Conservation (phyloP, 495 filamentous ascomycete genomes). For the Geoglossum glabrum region DNA sequence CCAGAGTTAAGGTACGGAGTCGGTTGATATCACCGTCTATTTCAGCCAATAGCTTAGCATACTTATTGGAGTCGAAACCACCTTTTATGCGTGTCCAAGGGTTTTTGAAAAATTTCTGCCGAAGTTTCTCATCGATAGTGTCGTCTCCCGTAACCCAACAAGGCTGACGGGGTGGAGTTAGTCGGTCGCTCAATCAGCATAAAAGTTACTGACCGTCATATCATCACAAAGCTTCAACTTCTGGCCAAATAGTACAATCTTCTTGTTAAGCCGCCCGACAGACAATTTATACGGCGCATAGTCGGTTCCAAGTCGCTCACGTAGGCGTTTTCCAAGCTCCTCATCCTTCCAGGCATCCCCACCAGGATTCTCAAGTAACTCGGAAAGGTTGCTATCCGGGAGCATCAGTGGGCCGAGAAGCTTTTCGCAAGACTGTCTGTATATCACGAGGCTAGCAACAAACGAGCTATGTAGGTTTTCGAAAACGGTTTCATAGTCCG, state of each 20-base stretch:
- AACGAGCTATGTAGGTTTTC: constrained; percentile 4
- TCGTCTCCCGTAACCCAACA: too few species aligned
- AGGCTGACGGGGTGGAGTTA: not conserved
- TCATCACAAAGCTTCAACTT: constrained; percentile 6
- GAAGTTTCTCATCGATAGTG: not conserved
- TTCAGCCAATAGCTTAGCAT: not conserved
- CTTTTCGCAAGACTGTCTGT: constrained; percentile 7
- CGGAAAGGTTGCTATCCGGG: constrained; percentile 4
- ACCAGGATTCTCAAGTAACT: constrained; percentile 9
- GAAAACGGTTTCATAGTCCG: constrained; percentile 5
- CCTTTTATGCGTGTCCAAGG: constrained; percentile 10
- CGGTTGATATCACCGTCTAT: constrained; percentile 6
- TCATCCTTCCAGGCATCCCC: constrained; percentile 11
- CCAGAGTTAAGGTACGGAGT: not conserved
- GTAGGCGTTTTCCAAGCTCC: constrained; percentile 9
- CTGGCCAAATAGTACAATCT: constrained; percentile 8
- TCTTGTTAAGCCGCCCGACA: constrained; percentile 5
- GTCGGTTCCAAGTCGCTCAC: constrained; percentile 10
- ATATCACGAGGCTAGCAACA: constrained; percentile 2
- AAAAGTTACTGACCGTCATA: too few species aligned
- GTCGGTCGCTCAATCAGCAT: not conserved
- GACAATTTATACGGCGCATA: constrained; percentile 8
- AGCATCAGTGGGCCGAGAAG: constrained; percentile 12
- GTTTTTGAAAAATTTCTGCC: constrained; percentile 8
- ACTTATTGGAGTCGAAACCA: constrained; percentile 6